These are phyloP conservation scores for Phytophthora podocarpi DNA, from an alignment of 352 stramenopile genomes.

Conservation along the genomic window DNA sequence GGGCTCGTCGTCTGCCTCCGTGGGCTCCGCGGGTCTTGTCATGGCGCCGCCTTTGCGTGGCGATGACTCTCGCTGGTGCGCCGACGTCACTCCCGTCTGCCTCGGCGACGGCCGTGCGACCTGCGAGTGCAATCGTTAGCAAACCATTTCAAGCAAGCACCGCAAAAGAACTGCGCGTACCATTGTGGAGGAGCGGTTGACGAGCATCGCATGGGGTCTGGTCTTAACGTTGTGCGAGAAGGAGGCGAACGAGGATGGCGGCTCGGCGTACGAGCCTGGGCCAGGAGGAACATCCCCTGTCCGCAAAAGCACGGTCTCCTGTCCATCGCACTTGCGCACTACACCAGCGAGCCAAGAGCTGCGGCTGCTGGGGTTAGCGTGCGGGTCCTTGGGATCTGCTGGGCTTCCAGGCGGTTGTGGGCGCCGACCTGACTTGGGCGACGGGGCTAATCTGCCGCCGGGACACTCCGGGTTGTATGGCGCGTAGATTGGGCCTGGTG, in stretches of 20 bases:
- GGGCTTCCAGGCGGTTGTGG: constrained; percentile 48
- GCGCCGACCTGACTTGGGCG: constrained; percentile 39
- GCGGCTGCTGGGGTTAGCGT: constrained; percentile 78
- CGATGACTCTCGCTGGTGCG: constrained; percentile 5
- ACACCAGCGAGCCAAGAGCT: constrained; percentile 84
- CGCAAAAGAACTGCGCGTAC: constrained; percentile 13
- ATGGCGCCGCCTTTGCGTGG: constrained; percentile 19
- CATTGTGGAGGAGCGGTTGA: constrained; percentile 13
- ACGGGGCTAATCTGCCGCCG: constrained; percentile 67
- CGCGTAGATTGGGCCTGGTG: constrained; percentile 80
- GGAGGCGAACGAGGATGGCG: constrained; percentile 70
- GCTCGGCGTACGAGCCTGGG: constrained; percentile 71
- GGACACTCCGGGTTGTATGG: constrained; percentile 74
- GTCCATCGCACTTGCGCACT: constrained; percentile 70
- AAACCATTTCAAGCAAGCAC: not conserved
- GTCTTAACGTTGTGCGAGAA: constrained; percentile 81
- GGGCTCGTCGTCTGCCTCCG: constrained; percentile 9
- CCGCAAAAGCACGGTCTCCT: constrained; percentile 79
- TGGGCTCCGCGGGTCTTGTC: constrained; percentile 22
- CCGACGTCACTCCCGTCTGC: constrained; percentile 14
- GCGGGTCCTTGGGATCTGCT: constrained; percentile 57
- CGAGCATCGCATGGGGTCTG: constrained; percentile 11
- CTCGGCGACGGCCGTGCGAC: constrained; percentile 28
- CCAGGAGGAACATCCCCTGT: constrained; percentile 71
- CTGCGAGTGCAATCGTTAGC: constrained; percentile 26